A percentile compares a stretch with the other conserved stretches of the same genome.
phyloP scores from a whole-genome alignment of 306 rosid genomes.

The Cucurbita moschata region DNA sequence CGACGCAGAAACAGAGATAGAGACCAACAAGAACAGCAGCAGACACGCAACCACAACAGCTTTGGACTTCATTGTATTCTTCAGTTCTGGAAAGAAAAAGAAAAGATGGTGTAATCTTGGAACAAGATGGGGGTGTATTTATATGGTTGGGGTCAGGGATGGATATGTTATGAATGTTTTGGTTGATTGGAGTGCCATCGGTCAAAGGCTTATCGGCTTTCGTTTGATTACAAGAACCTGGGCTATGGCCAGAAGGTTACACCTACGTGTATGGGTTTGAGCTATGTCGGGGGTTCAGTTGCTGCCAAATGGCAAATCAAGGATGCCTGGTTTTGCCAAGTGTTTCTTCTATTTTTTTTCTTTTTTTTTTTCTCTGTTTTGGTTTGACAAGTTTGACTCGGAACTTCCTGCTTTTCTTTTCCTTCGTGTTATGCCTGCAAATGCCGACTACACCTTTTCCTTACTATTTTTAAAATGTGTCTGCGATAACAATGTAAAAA shows the following conservation, averaged over 20 bases:
- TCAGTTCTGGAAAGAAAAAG: not conserved
- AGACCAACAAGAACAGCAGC: not conserved
- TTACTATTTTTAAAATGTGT: too few relatives aligned
- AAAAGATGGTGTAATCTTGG: too few relatives aligned
- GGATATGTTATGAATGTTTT: not conserved
- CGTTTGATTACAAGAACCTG: not conserved
- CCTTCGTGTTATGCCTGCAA: too few relatives aligned
- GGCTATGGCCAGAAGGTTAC: not conserved
- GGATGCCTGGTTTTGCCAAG: not conserved
- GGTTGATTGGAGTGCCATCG: not conserved
- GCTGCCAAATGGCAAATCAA: not conserved
- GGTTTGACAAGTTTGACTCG: too few relatives aligned
- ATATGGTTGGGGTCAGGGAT: not conserved
- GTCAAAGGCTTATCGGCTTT: not conserved
- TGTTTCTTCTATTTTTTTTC: not conserved
- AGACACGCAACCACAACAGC: not conserved
- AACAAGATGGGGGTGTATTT: not conserved
- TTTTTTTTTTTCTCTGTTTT: too few relatives aligned
- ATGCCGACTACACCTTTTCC: too few relatives aligned
- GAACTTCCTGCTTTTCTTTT: too few relatives aligned
- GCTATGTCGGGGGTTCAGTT: not conserved
- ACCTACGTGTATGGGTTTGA: not conserved
- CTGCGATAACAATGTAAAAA: too few relatives aligned
- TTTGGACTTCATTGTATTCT: not conserved
- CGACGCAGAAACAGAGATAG: not conserved